Conservation (phyloP, 805 yeast genomes). For the Starmerella stellata region DNA sequence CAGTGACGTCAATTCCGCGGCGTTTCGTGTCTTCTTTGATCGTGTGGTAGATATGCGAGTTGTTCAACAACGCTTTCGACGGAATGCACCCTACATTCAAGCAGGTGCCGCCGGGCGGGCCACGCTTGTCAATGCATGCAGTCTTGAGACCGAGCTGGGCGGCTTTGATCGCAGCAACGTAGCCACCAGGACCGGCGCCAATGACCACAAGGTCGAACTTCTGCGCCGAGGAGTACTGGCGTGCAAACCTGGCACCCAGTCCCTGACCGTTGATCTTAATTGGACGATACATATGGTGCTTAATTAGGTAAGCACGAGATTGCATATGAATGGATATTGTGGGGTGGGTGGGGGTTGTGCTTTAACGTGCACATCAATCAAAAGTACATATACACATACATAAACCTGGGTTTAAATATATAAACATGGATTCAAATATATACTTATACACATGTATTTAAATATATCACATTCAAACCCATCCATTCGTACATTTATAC, state of each 20-base stretch:
- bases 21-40: constrained; percentile 64
- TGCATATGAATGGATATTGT: no score
- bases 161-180: constrained; percentile 96
- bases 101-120: constrained; percentile 94
- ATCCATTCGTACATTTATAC: no score
- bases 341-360: no score
- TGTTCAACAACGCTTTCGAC: constrained; percentile 85
- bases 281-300: neutral
- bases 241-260: neutral
- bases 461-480: no score
- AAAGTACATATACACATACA: no score
- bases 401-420: no score
- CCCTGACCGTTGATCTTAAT: neutral
- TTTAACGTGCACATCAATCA: no score
- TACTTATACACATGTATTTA: no score
- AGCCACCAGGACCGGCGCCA: constrained; percentile 99
- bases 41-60: constrained; percentile 81
- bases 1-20: constrained; percentile 77
- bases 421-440: no score
- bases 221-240: constrained; percentile 20
- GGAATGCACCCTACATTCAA: constrained; percentile 98
- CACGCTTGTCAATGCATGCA: constrained; percentile 95
- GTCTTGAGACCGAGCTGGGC: constrained; percentile 90
- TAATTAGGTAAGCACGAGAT: no score
- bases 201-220: constrained; percentile 84